Percentiles rank a stretch among this genome's conserved stretches.
These are phyloP conservation scores for Didymosphaeria variabile DNA, from an alignment of 2,329 filamentous ascomycete species.

Conservation along the genomic window DNA sequence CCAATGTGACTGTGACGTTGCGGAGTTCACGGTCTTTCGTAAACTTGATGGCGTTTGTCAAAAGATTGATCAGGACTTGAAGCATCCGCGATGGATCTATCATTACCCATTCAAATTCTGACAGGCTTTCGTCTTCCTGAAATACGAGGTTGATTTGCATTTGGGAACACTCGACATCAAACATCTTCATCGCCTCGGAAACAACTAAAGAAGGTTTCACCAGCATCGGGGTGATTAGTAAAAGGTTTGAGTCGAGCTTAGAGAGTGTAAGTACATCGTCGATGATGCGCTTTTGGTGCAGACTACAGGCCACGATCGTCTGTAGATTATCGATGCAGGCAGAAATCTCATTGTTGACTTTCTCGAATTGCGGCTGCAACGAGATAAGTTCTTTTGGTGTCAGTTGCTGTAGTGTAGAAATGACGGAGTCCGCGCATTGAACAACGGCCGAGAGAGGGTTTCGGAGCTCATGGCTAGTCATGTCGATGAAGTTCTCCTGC, in stretches of 20 bases:
- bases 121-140: conserved; percentile 50
- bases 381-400: conserved; percentile 10
- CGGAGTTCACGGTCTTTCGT: conserved; percentile 48
- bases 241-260: conserved; percentile 40
- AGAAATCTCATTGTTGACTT: conserved; percentile 29
- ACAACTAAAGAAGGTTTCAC: conserved; percentile 33
- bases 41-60: conserved; percentile 45
- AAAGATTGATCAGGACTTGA: conserved; percentile 39
- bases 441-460: conserved; percentile 50
- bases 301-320: conserved; percentile 47
- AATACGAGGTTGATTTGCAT: conserved; percentile 50
- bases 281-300: conserved; percentile 52
- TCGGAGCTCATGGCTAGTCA: conserved; percentile 50
- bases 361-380: conserved; percentile 16
- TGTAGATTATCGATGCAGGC: conserved; percentile 43
- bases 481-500: conserved; percentile 48
- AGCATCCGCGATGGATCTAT: conserved; percentile 39
- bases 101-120: conserved; percentile 48
- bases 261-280: conserved; percentile 53
- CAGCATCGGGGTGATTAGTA: conserved; percentile 36
- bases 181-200: conserved; percentile 39
- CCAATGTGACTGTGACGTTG: conserved; percentile 49
- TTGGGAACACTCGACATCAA: conserved; percentile 38
- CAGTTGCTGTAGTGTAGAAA: conserved; percentile 39
- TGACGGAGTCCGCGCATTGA: conserved; percentile 54